A percentile compares a stretch with the other conserved stretches of the same genome.
Conservation (phyloP, 805 yeast genomes). For the Diddensiella caesifluorescens region DNA sequence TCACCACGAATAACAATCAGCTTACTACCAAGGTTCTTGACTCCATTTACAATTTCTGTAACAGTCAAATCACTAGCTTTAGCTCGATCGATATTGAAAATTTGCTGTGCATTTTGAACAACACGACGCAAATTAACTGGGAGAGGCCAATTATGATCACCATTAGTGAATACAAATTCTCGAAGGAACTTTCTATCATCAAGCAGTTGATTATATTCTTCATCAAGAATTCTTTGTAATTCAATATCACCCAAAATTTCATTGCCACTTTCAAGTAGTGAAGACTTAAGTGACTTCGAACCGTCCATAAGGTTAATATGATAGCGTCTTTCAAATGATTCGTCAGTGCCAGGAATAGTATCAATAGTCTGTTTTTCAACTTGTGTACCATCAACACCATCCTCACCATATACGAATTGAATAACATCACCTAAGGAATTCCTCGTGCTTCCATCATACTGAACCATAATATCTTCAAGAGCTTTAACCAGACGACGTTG, state of each 20-base stretch:
- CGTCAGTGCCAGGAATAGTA: slow-evolving; percentile 89
- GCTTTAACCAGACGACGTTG: slow-evolving; percentile 98
- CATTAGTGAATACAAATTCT: slow-evolving; percentile 75
- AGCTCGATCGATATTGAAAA: slow-evolving; percentile 86
- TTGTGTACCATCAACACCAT: slow-evolving; percentile 97
- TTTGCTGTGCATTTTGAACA: slow-evolving; percentile 94
- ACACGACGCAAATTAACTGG: slow-evolving; percentile 97
- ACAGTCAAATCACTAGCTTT: slow-evolving; percentile 87
- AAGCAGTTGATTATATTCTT: slow-evolving; percentile 72
- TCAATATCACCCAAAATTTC: slow-evolving; percentile 87
- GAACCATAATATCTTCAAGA: slow-evolving; percentile 94
- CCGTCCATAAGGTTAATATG: slow-evolving; percentile 78
- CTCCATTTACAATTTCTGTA: slow-evolving; percentile 70
- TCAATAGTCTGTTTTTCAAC: slow-evolving; percentile 96
- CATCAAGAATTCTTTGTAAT: slow-evolving; percentile 73
- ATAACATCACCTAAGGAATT: slow-evolving; percentile 95
- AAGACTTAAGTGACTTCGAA: slow-evolving; percentile 57
- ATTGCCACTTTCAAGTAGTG: slow-evolving; percentile 79
- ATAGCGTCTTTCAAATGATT: slow-evolving; percentile 74
- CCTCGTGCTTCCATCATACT: slow-evolving; percentile 97
- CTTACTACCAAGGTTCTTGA: slow-evolving; percentile 59
- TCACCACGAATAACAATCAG: slow-evolving; percentile 79
- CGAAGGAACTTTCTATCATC: slow-evolving; percentile 78
- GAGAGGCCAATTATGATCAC: slow-evolving; percentile 95
- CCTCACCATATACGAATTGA: slow-evolving; percentile 97